Base-by-base conservation (phyloP, 148 eudicot genomes). In the Vaccinium myrtillus region DNA sequence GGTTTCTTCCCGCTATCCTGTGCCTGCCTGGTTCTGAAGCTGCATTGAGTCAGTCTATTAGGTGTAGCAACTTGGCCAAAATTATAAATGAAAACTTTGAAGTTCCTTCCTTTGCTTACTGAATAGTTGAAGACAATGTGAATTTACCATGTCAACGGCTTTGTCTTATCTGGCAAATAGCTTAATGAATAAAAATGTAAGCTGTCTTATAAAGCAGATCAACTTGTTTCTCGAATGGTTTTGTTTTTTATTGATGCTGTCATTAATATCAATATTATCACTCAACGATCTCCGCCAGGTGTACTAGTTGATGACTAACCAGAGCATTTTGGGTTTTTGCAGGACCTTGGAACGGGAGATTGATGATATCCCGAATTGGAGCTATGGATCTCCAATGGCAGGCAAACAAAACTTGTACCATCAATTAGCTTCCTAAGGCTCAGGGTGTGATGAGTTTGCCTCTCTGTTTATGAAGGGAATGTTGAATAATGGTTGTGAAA, bases 291-390 rank as follows among this genome's bases (percentile, higher is more conserved):
- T 23, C 69, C 4, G 8, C 50, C 13, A 19, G 18, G 39, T 77
- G 61, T 51, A 21, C 30, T 80, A 48, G 30, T 36, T 36, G 14
- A 59, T 59, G 8, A 25, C 82, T 80, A 58, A 80, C 23, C 21
- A 13, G 5, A 23, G 82, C 51, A 19, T 80, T 80, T 21, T 1
- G 48, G 53, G 67, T 32, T 58, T 58, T 39, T 80, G 73, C 71
- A 80, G 82, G 82, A 75, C 32, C 79, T 76, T 76, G 79, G 78
- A 75, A 11, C 54, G 0, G 50, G 54, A n/a, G 53, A 21, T 19
- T 54, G 46, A 10, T 18, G 16, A 51, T 53, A 25, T 77, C n/a
- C 12, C 9, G 6, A 51, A 15, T 15, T 53, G 59, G 30, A 50
- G 58, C 61, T 13, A 8, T 48, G 1, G 48, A 51, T 51, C 11